Base-by-base conservation (phyloP, 176 grass and related monocot species). In the Phoenix dactylifera region DNA sequence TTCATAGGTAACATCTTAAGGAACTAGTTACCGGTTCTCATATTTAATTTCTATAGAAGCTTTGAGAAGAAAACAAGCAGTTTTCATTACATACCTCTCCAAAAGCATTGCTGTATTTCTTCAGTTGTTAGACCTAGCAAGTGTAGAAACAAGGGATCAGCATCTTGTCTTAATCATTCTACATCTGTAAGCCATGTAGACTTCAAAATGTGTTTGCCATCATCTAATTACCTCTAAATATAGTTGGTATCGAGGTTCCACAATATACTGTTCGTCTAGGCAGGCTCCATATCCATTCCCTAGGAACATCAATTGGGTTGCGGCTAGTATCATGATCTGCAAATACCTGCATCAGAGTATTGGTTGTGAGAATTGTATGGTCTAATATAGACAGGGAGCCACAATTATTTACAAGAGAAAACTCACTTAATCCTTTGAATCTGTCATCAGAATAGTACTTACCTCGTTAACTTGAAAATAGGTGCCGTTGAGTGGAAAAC, bases 391-490 rank as follows among this genome's bases (percentile, higher is more conserved):
- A 50, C 3, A 5, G 54, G 3, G 17, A 49, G 16, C 15, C 24
- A 29, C 17, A 16, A 53, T n/a, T 66, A 26, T 32, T 52, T 28
- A 6, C 14, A 6, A 26, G 57, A 16, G 14, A 23, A 25, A 52
- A 3, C 3, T 22, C 7, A 15, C 22, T 67, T 16, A 55, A 55
- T 22, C 35, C 9, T 44, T 44, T 12, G 28, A 30, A 12, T 56
- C 12, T 17, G 52, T 39, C 51, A 57, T 15, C 22, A 26, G 4
- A 68, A 55, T 16, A 22, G 16, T 49, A 63, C 10, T 75, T 67
- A 85, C 83, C 83, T 85, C 86, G 30, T 85, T 96, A 61, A 90
- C 83, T 89, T 82, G 83, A 60, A 96, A 96, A 71, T 90, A 90
- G 50, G 83, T 90, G 16, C 91, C 83, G 50, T 82, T 96, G 39